A percentile compares a stretch with the other conserved stretches of the same genome.
These are phyloP conservation scores for Globisporangium polare DNA, from an alignment of 352 stramenopile genomes.

Conservation along the genomic window DNA sequence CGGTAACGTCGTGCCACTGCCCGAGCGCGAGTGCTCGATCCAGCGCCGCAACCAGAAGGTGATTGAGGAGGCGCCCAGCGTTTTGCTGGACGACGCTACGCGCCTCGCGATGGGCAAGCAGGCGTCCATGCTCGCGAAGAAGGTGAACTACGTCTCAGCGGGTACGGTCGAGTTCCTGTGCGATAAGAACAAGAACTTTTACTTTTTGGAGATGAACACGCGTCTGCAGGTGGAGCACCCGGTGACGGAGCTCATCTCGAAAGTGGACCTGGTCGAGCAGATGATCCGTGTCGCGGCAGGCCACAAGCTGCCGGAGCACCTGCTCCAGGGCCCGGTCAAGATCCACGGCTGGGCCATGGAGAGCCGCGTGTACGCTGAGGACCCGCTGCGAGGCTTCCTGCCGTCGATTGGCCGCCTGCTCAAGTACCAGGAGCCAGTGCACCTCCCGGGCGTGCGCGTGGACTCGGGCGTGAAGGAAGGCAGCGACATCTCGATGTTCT, in stretches of 20 bases:
- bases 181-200: constrained; percentile 96
- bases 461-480: constrained; percentile 92
- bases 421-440: constrained; percentile 88
- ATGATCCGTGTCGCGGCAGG: constrained; percentile 95
- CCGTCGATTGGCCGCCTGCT: constrained; percentile 94
- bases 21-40: constrained; percentile 95
- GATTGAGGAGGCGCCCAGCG: constrained; percentile 91
- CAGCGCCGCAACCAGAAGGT: constrained; percentile 98
- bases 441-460: constrained; percentile 74
- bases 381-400: constrained; percentile 93
- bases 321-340: constrained; percentile 60
- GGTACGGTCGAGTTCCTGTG: constrained; percentile 98
- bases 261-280: constrained; percentile 94
- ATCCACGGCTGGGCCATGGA: constrained; percentile 89
- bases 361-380: constrained; percentile 95
- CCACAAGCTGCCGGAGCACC: constrained; percentile 77
- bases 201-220: constrained; percentile 99
- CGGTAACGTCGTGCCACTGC: constrained; percentile 91
- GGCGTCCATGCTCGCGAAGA: constrained; percentile 88
- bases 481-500: constrained; percentile 90
- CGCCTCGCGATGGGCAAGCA: constrained; percentile 77
- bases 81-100: constrained; percentile 88
- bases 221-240: constrained; percentile 94
- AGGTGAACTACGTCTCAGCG: constrained; percentile 92
- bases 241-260: constrained; percentile 93